These are phyloP conservation scores for Metschnikowia koreensis DNA, from an alignment of 805 yeast species.

Conservation along the genomic window DNA sequence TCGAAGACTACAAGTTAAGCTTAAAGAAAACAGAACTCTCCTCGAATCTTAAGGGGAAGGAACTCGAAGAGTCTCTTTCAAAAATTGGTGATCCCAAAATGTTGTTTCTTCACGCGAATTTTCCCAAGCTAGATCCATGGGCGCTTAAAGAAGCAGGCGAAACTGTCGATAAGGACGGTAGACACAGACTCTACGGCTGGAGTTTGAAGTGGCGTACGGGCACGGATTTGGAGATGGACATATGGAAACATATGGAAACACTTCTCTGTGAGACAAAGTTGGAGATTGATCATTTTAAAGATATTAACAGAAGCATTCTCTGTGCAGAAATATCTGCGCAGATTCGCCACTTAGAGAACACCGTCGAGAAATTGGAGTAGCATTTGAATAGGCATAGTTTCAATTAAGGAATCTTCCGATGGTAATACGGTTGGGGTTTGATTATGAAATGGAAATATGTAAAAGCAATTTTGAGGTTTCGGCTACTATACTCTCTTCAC, in stretches of 20 bases:
- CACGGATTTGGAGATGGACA: constrained; percentile 56
- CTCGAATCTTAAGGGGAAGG: constrained; percentile 6
- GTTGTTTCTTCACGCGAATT: constrained; percentile 63
- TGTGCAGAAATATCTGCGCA: constrained; percentile 53
- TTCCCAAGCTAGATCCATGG: constrained; percentile 67
- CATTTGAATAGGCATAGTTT: background rate
- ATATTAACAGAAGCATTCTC: constrained; percentile 39
- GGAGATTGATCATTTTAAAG: constrained; percentile 43
- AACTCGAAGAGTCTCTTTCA: constrained; percentile 5
- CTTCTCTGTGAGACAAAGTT: constrained; percentile 52
- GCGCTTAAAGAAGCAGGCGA: constrained; percentile 42
- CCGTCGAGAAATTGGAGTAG: constrained; percentile 30
- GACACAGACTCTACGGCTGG: constrained; percentile 59
- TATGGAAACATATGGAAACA: constrained; percentile 57
- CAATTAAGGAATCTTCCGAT: too few relatives aligned
- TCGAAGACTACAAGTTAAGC: constrained; percentile 47
- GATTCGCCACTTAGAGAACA: constrained; percentile 36
- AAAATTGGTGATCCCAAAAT: constrained; percentile 19
- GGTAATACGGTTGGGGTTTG: too few relatives aligned
- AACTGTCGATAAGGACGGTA: constrained; percentile 41
- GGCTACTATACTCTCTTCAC: too few relatives aligned
- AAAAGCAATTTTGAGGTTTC: too few relatives aligned
- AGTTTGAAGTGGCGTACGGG: constrained; percentile 52
- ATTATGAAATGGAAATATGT: too few relatives aligned
- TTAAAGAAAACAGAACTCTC: constrained; percentile 10